Evolutionary conservation across 208 protist genomes (phyloP).

Genomic region (Crithidia bombi): DNA sequence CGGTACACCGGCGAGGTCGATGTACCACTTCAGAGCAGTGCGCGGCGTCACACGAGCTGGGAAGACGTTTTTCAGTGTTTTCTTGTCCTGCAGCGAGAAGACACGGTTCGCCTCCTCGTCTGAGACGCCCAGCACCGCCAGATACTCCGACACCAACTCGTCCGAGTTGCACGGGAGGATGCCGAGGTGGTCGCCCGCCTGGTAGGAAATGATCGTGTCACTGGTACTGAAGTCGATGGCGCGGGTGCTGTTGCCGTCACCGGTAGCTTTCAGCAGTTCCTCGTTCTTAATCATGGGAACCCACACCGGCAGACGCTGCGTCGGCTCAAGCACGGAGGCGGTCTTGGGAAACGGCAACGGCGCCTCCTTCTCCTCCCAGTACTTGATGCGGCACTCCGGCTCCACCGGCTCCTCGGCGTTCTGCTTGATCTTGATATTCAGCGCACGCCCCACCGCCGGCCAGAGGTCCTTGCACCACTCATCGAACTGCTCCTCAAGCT

Average conservation of each 20-base stretch:
- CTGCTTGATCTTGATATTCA: conserved; percentile 77
- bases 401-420: conserved; percentile 71
- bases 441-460: conserved; percentile 72
- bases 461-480: conserved; percentile 87
- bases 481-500: conserved; percentile 90
- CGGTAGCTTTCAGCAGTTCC: conserved; percentile 65
- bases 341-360: conserved; percentile 87
- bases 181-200: conserved; percentile 95
- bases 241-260: conserved; percentile 65
- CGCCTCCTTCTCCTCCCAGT: conserved; percentile 80
- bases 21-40: conserved; percentile 92
- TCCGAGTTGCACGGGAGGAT: conserved; percentile 93
- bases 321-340: conserved; percentile 87
- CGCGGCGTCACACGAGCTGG: conserved; percentile 73
- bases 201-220: conserved; percentile 89
- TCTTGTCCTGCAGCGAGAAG: conserved; percentile 87
- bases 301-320: conserved; percentile 85
- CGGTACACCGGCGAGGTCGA: conserved; percentile 80
- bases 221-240: conserved; percentile 88
- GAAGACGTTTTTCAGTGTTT: conserved; percentile 89
- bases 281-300: conserved; percentile 68
- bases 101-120: conserved; percentile 69
- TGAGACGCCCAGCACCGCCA: conserved; percentile 57
- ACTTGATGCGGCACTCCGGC: conserved; percentile 83
- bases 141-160: conserved; percentile 80